Conservation (phyloP, 129 eudicot species). For the Arctium minus region DNA sequence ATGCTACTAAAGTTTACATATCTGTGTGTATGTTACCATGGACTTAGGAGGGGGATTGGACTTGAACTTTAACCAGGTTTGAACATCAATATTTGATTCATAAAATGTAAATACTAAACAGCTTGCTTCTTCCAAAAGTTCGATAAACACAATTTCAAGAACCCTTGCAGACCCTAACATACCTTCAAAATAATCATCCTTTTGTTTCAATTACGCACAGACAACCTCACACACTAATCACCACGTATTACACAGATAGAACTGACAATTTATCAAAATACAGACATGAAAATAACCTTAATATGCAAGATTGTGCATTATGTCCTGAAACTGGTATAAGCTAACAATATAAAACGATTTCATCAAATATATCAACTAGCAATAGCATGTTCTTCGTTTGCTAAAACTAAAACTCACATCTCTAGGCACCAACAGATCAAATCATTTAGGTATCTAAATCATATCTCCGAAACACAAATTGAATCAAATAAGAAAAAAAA, state of each 20-base stretch:
- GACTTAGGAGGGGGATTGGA: constrained; percentile 95
- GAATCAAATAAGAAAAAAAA: neutral
- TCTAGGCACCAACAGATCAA: too few relatives aligned
- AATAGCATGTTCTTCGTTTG: neutral
- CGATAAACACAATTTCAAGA: neutral
- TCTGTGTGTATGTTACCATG: constrained; percentile 47
- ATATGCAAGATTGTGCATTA: neutral
- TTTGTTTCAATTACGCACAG: neutral
- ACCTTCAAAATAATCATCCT: neutral
- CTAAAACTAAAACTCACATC: neutral
- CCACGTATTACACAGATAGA: neutral
- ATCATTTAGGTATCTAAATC: too few relatives aligned
- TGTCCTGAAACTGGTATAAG: neutral
- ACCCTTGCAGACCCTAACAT: neutral
- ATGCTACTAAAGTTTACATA: too few relatives aligned
- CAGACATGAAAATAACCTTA: neutral
- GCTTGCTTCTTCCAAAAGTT: neutral
- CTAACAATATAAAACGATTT: neutral
- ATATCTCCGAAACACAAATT: too few relatives aligned
- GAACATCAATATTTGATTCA: neutral
- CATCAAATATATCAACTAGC: neutral
- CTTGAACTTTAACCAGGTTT: neutral
- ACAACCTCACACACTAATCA: neutral
- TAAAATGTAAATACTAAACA: neutral
- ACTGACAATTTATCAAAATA: neutral